These are phyloP conservation scores for Paraconiothyrium sp. DNA, from an alignment of 2,329 filamentous ascomycete species.

Conservation along the genomic window DNA sequence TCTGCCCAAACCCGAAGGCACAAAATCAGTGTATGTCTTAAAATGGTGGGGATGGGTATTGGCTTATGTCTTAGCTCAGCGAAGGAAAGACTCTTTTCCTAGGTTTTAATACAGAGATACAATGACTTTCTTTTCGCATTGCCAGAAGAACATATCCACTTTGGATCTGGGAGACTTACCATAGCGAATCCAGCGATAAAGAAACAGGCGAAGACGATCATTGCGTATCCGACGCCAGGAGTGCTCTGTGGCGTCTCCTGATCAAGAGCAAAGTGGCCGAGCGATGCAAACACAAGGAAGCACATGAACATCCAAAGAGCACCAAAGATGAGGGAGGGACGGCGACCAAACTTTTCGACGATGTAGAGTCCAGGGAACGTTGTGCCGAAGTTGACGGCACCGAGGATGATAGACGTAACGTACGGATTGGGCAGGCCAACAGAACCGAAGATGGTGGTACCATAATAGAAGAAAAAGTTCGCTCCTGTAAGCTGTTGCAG, in stretches of 20 bases:
- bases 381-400: slow-evolving; percentile 59
- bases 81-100: too few relatives aligned
- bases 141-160: too few relatives aligned
- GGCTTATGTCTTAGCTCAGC: too few relatives aligned
- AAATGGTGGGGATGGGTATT: too few relatives aligned
- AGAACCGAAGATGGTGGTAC: slow-evolving; percentile 56
- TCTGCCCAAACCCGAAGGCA: slow-evolving; percentile 36
- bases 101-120: too few relatives aligned
- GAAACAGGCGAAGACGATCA: slow-evolving; percentile 75
- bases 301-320: slow-evolving; percentile 63
- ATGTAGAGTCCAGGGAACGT: slow-evolving; percentile 59
- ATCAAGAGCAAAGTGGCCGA: slow-evolving; percentile 57
- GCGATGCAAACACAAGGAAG: slow-evolving; percentile 64
- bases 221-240: slow-evolving; percentile 63
- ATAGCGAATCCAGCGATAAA: slow-evolving; percentile 74
- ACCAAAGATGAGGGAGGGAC: slow-evolving; percentile 57
- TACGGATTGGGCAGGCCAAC: slow-evolving; percentile 55
- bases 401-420: slow-evolving; percentile 59
- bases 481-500: slow-evolving; percentile 75
- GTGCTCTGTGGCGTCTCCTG: slow-evolving; percentile 44
- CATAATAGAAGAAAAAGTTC: slow-evolving; percentile 71
- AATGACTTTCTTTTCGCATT: too few relatives aligned
- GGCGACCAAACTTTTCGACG: slow-evolving; percentile 57
- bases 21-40: too few relatives aligned
- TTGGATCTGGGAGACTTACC: too few relatives aligned